Base-by-base conservation (phyloP, 257 asterid species). In the Jaltomata sinuosa region DNA sequence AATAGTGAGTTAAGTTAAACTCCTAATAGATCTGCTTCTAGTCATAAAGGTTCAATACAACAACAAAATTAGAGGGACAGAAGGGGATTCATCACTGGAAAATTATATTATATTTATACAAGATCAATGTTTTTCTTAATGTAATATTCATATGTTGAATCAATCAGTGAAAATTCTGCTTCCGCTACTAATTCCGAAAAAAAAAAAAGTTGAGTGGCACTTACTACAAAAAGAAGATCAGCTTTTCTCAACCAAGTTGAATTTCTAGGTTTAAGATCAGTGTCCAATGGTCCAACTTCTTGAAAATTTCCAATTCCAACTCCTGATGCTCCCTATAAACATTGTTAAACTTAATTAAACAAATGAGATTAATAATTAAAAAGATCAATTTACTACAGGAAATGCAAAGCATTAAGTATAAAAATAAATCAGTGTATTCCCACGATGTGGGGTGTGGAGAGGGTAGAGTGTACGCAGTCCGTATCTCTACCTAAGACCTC, bases 181-280 rank as follows among this genome's bases (percentile, higher is more conserved):
- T 64, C 42, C 0, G 3, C 1, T 3, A 15, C 6, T 31, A 0
- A 19, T 68, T 34, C 0, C 27, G 1, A 1, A 6, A 6, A 36
- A 19, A 2, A 6, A n/a, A 42, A 40, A 14, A 27, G 22, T 74
- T 15, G 6, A 74, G 59, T 45, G 21, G n/a, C 34, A 53, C 92
- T 85, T 65, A 97, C 99, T 93, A 94, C 98, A 90, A 97, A 95
- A 5, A 97, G 88, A 15, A 97, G 98, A 92, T 97, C 99, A 83
- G 99, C 98, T 85, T 88, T 93, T 45, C 50, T 87, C 68, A 97
- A 84, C 99, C 99, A 97, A 36, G 99, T 97, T 57, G 98, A 88
- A 61, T 94, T 97, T 85, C 99, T 93, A 14, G 98, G 98, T 87
- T 94, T 95, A 87, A 95, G 83, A 84, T 69, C 85, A 79, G 87